These are phyloP conservation scores for Malassezia brasiliensis DNA, from an alignment of 1,284 basidiomycete genomes.

Conservation along the genomic window DNA sequence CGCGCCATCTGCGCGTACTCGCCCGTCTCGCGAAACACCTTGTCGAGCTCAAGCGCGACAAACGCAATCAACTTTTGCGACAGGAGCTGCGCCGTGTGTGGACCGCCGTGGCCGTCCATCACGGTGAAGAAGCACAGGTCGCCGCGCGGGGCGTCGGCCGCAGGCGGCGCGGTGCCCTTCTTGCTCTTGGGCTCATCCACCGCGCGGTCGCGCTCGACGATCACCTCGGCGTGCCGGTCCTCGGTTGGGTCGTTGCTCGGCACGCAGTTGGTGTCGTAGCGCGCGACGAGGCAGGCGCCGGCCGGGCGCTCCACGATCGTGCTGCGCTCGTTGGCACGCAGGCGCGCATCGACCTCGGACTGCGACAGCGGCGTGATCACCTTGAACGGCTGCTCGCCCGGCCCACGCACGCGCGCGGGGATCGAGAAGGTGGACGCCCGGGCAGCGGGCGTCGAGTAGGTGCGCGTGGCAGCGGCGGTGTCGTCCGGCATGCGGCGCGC, in stretches of 20 bases:
- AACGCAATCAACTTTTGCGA: constrained; percentile 76
- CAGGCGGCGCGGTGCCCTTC: background rate
- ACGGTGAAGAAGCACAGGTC: constrained; percentile 62
- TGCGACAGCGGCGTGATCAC: constrained; percentile 36
- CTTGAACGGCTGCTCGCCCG: constrained; percentile 27
- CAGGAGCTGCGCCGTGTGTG: constrained; percentile 72
- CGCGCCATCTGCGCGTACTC: constrained; percentile 42
- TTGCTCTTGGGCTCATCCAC: constrained; percentile 14
- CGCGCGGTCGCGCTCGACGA: constrained; percentile 41
- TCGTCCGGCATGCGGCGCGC: constrained; percentile 21
- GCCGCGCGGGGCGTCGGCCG: constrained; percentile 17
- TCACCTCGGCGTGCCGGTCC: constrained; percentile 43
- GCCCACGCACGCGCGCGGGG: constrained; percentile 25
- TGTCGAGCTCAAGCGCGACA: constrained; percentile 65
- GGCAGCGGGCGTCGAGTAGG: constrained; percentile 18
- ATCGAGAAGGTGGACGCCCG: constrained; percentile 34
- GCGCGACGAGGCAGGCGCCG: constrained; percentile 37
- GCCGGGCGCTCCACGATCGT: constrained; percentile 35
- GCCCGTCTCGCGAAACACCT: constrained; percentile 50
- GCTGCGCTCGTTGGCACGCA: constrained; percentile 35
- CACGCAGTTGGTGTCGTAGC: constrained; percentile 45
- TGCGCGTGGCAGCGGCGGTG: constrained; percentile 12
- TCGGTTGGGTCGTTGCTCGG: constrained; percentile 45
- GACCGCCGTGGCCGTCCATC: constrained; percentile 85
- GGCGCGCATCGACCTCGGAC: constrained; percentile 37